Percentiles rank a stretch among this genome's conserved stretches.
phyloP scores from a whole-genome alignment of 2,329 filamentous ascomycete species.

The Diaporthe citrichinensis region DNA sequence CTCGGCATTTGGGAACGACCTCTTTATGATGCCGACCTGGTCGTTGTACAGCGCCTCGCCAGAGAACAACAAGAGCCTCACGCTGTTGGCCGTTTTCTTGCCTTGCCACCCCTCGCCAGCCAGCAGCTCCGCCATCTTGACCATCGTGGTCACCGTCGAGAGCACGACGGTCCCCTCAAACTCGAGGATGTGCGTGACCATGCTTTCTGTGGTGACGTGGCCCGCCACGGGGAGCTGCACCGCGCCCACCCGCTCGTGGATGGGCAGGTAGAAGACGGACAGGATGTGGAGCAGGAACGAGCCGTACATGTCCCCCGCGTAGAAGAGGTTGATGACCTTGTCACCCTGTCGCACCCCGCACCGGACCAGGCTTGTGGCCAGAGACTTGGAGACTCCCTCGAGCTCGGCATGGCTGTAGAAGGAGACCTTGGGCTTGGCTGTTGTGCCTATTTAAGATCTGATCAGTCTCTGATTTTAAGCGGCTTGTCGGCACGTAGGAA shows the following conservation, averaged over 20 bases:
- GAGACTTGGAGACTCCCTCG: neutral
- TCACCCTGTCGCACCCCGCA: slow-evolving; percentile 28
- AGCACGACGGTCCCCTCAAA: slow-evolving; percentile 24
- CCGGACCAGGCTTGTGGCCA: slow-evolving; percentile 10
- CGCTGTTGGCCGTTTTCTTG: neutral
- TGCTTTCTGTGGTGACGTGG: slow-evolving; percentile 14
- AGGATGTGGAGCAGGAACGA: slow-evolving; percentile 33
- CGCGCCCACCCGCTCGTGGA: neutral
- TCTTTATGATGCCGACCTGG: slow-evolving; percentile 9
- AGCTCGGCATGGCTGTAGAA: slow-evolving; percentile 31
- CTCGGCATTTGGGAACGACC: slow-evolving; percentile 17
- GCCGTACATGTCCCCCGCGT: slow-evolving; percentile 34
- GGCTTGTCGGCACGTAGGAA: neutral
- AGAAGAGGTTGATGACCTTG: slow-evolving; percentile 32
- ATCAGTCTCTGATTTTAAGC: neutral
- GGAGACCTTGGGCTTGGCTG: slow-evolving; percentile 32
- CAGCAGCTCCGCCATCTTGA: slow-evolving; percentile 33
- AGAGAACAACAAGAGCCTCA: slow-evolving; percentile 32
- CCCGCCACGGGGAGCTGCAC: slow-evolving; percentile 27
- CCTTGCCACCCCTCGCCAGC: neutral
- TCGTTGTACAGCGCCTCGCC: slow-evolving; percentile 32
- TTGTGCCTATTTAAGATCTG: neutral
- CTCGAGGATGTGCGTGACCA: slow-evolving; percentile 21
- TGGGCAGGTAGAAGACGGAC: slow-evolving; percentile 22
- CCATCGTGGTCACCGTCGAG: slow-evolving; percentile 31